These are phyloP conservation scores for Blastobotrys malaysiensis DNA, from an alignment of 1,139 yeast genomes.

Conservation along the genomic window DNA sequence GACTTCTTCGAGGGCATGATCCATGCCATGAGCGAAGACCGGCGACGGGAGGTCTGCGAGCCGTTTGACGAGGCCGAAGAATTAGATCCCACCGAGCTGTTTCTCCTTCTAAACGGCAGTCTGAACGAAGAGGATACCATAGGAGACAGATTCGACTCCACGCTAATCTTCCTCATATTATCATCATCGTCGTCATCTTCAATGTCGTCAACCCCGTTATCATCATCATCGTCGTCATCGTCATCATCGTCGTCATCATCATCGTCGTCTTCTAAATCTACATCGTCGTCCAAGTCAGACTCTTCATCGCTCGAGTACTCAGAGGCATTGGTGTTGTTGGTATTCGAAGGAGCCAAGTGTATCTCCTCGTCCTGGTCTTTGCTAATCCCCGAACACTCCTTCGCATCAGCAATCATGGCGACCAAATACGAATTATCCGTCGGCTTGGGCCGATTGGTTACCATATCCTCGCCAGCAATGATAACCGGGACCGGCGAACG, in stretches of 20 bases:
- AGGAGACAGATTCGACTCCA: neutral
- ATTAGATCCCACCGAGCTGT: conserved; percentile 5
- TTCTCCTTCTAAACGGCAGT: neutral
- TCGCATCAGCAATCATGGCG: neutral
- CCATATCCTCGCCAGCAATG: conserved; percentile 18
- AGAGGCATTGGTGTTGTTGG: neutral
- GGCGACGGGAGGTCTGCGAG: neutral
- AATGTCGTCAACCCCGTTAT: neutral
- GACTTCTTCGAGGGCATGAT: neutral
- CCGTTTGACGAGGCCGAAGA: conserved; percentile 1
- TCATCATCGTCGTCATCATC: conserved; percentile 1
- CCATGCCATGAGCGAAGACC: neutral
- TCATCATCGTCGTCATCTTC: neutral
- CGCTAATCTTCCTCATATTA: neutral
- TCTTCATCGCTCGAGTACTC: neutral
- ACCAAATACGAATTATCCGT: conserved; percentile 7
- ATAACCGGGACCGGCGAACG: conserved; percentile 28
- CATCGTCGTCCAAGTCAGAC: conserved; percentile 3
- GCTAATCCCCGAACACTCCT: neutral
- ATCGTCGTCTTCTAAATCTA: conserved; percentile 2
- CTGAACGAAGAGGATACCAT: neutral
- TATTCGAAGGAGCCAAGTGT: neutral
- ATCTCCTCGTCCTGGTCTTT: neutral
- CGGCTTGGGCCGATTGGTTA: neutral
- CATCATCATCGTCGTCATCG: conserved; percentile 1